Evolutionary conservation across 2,329 filamentous ascomycete species (phyloP), one percentile per base, ranked within the genome.

Genomic region (Sporothrix humicola): DNA sequence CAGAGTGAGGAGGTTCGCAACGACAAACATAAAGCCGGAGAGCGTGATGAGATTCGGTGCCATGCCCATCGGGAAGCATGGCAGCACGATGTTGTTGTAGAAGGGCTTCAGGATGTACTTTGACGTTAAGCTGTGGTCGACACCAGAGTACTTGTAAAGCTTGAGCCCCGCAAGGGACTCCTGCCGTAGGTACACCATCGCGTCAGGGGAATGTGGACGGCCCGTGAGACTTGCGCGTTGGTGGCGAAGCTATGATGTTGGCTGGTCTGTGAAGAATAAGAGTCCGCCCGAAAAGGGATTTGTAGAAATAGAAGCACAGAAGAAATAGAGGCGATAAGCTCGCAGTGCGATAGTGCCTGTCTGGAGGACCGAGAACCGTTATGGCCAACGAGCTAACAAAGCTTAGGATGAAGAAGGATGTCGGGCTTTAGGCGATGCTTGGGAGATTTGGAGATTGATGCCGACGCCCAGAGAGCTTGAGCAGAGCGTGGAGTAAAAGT

Each of bases 91-190:
- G 84, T 97, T 91, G 80, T 91, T 97, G 87, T 98, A 99, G 84
- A 98, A 99, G 8, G 96, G 96, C 87, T 99, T 98, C 79, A 99
- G 86, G 77, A 99, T 89, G 85, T 98, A 98, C 82, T 92, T 93
- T 77, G 95, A 98, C 56, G 94, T 87, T 75, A 98, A 86, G 74
- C 94, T 97, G 82, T 93, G 93, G 83, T 99, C 96, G 79, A 98
- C 93, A 73, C 90, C 89, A 56, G 92, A 93, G 87, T 99, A 99
- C 84, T 97, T 96, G 90, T 99, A 99, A 83, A 95, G 89, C 83
- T 93, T 93, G 79, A 99, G 90, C 81, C 93, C 93, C 54, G 92
- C 90, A 76, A 99, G 91, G 84, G 93, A 91, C 80, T 95, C 91
- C 83, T 97, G 93, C 77, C 96, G 93, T 75, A 99, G 94, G 87